These are phyloP conservation scores for Dactylellina leptospora DNA, from an alignment of 2,329 filamentous ascomycete species.

Conservation along the genomic window DNA sequence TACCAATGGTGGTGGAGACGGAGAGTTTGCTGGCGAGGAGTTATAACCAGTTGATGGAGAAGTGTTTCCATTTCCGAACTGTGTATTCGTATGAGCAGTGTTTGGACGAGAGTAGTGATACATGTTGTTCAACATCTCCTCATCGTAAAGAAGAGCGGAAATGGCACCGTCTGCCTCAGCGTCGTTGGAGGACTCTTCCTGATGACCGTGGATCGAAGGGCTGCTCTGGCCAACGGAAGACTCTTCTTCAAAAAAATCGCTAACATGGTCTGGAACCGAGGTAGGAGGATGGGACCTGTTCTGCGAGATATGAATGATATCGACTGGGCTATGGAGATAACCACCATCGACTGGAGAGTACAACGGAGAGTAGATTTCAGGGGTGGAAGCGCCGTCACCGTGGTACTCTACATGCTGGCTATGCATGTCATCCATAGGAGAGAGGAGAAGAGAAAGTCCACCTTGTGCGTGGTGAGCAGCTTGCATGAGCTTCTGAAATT, in stretches of 20 bases:
- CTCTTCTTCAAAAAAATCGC: slow-evolving; percentile 51
- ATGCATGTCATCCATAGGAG: slow-evolving; percentile 53
- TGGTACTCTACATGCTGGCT: slow-evolving; percentile 50
- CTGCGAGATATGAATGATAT: slow-evolving; percentile 46
- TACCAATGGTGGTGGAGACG: slow-evolving; percentile 49
- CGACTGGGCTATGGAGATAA: slow-evolving; percentile 50
- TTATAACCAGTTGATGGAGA: slow-evolving; percentile 46
- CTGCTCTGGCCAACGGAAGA: slow-evolving; percentile 52
- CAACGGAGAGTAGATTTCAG: slow-evolving; percentile 51
- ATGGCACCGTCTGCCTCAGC: slow-evolving; percentile 44
- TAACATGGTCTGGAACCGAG: slow-evolving; percentile 52
- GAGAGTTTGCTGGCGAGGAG: slow-evolving; percentile 50
- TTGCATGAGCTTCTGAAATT: slow-evolving; percentile 53
- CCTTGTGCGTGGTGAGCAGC: slow-evolving; percentile 50
- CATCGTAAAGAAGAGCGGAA: slow-evolving; percentile 51
- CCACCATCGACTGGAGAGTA: slow-evolving; percentile 48
- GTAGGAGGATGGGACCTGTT: slow-evolving; percentile 49
- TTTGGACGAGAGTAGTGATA: slow-evolving; percentile 50
- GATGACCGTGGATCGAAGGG: slow-evolving; percentile 51
- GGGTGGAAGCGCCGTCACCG: slow-evolving; percentile 39
- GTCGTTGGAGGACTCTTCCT: slow-evolving; percentile 37
- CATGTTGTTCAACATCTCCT: slow-evolving; percentile 53
- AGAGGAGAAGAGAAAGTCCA: slow-evolving; percentile 45
- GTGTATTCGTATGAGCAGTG: slow-evolving; percentile 44
- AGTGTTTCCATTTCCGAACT: slow-evolving; percentile 41